Evolutionary conservation across 2,329 filamentous ascomycete species (phyloP).

Genomic region (Fusarium xylarioides): DNA sequence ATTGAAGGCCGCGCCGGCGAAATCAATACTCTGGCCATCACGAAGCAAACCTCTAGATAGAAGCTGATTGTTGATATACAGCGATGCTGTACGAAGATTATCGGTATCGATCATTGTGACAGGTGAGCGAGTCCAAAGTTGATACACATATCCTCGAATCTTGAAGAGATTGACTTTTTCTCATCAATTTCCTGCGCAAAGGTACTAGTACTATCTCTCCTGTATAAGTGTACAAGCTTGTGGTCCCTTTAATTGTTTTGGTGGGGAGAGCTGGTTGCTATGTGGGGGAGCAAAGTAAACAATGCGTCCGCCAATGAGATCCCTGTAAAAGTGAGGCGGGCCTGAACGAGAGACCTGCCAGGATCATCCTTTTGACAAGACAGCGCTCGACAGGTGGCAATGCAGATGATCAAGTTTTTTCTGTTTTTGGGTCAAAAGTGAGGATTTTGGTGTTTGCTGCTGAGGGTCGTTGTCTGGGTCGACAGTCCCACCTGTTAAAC

Average conservation of each 20-base stretch:
- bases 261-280: conserved; percentile 48
- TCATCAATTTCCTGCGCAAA: conserved; percentile 12
- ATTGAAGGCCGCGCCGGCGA: conserved; percentile 72
- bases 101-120: conserved; percentile 64
- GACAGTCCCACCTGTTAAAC: conserved; percentile 22
- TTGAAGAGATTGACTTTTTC: conserved; percentile 21
- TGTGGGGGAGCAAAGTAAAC: conserved; percentile 52
- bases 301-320: conserved; percentile 40
- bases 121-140: conserved; percentile 11
- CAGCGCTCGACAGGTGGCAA: conserved; percentile 39
- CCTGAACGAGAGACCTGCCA: conserved; percentile 17
- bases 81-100: conserved; percentile 72
- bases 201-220: conserved; percentile 16
- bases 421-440: conserved; percentile 6
- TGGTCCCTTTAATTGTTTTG: conserved; percentile 33
- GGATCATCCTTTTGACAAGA: conserved; percentile 35
- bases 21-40: conserved; percentile 81
- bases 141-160: conserved; percentile 37
- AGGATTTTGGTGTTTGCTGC: neutral
- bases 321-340: conserved; percentile 39
- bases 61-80: conserved; percentile 78
- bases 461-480: conserved; percentile 33
- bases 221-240: conserved; percentile 31
- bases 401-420: conserved; percentile 28
- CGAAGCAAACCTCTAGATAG: conserved; percentile 71